Evolutionary conservation across 1,284 basidiomycete genomes (phyloP), one percentile per base, ranked within the genome.

Genomic region (Trichosporon sp.): DNA sequence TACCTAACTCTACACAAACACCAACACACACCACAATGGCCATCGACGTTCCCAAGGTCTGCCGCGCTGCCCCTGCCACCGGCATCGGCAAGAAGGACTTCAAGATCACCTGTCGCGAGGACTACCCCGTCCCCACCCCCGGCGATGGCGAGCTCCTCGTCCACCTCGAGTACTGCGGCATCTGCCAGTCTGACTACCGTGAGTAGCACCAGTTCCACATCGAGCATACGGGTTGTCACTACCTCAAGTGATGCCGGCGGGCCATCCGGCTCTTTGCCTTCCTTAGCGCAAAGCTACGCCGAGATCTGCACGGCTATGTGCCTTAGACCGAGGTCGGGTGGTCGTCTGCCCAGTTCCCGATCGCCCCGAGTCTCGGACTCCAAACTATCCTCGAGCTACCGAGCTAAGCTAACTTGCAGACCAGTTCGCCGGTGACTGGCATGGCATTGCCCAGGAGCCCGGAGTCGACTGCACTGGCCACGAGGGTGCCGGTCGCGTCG

Each of bases 181-280:
- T 68, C 44, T 68, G 66, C 66, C 66, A 68, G 64, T 58, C 52
- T 33, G 66, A 68, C 66, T 62, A 65, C 64, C 66, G 66, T 67
- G 56, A 67, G 66, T 66, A 3, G 9, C n/a, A n/a, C n/a, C n/a
- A n/a, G n/a, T n/a, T n/a, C n/a, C n/a, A n/a, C n/a, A n/a, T n/a
- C n/a, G n/a, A n/a, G n/a, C n/a, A n/a, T n/a, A n/a, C n/a, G n/a
- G n/a, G n/a, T n/a, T n/a, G n/a, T n/a, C n/a, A n/a, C n/a, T n/a
- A n/a, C n/a, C n/a, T n/a, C n/a, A n/a, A n/a, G n/a, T n/a, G n/a
- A n/a, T n/a, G n/a, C n/a, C n/a, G n/a, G n/a, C n/a, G n/a, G n/a
- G n/a, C n/a, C n/a, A n/a, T n/a, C n/a, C n/a, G n/a, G n/a, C n/a
- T n/a, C n/a, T n/a, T n/a, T n/a, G n/a, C n/a, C n/a, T n/a, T n/a